Evolutionary conservation across 164 flowering plant species (phyloP), one percentile per base, ranked within the genome.

Genomic region (Cinnamomum chago): DNA sequence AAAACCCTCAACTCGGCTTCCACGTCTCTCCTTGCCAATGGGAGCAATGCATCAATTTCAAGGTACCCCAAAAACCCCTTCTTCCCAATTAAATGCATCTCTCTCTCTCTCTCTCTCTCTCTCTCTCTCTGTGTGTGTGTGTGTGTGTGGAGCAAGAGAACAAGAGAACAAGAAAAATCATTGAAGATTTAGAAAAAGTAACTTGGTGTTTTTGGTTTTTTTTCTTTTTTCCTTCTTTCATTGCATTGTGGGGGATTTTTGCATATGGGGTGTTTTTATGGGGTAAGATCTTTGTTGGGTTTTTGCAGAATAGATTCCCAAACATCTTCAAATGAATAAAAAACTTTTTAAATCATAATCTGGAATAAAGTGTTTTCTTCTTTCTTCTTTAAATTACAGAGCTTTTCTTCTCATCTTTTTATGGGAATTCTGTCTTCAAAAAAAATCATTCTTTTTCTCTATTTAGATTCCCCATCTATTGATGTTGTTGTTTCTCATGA

Each of bases 31-130:
- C 98, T 76, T 88, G 84, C 75, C 88, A 88, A 50, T 95, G 98
- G 98, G 95, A 95, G 60, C 98, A 93, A 83, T 92, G 95, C 73
- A 95, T 95, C 77, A 97, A 95, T 90, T 81, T 95, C 75, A 88
- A 91, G 97, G 98, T 86, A 28, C 17, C 66, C 68, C n/a, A 25
- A 55, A 47, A 68, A 25, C 23, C 67, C 55, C 60, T 60, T 17
- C 73, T 11, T 27, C 20, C 60, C 17, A 62, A 25, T 62, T 28
- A 30, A 66, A 35, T 70, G 33, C 72, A 14, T 0, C 5, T 35
- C 10, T 35, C 47, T 35, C 47, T 33, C 40, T 4, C 40, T 33
- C 35, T 33, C 35, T 33, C 35, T 12, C 13, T 50, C 22, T 5
- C 68, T 23, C 20, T 7, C 62, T 17, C n/a, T n/a, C 15, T 50